Evolutionary conservation across 805 yeast species (phyloP).

Genomic region (Nakazawaea siamensis): DNA sequence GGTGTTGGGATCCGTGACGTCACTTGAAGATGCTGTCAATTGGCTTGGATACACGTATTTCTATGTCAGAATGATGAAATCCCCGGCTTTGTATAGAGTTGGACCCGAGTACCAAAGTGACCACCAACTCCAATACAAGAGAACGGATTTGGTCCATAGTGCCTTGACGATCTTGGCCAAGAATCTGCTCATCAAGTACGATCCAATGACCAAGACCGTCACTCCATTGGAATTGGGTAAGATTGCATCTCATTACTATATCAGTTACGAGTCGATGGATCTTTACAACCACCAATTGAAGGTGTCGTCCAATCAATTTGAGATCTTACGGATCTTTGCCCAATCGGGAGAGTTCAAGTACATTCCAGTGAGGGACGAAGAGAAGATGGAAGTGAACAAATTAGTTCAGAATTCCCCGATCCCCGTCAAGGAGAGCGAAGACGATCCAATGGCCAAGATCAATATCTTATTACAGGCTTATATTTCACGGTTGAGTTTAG

Average conservation of each 20-base stretch:
- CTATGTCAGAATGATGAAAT: slow-evolving; percentile 65
- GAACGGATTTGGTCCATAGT: slow-evolving; percentile 68
- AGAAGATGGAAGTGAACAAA: slow-evolving; percentile 61
- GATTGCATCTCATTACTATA: slow-evolving; percentile 82
- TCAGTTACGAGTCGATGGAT: slow-evolving; percentile 65
- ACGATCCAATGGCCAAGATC: slow-evolving; percentile 70
- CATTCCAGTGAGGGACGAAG: slow-evolving; percentile 83
- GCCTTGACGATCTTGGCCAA: slow-evolving; percentile 56
- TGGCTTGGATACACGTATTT: slow-evolving; percentile 82
- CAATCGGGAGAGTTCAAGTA: slow-evolving; percentile 78
- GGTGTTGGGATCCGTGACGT: slow-evolving; percentile 57
- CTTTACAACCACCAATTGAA: slow-evolving; percentile 54
- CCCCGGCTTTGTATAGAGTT: slow-evolving; percentile 71
- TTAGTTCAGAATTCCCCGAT: slow-evolving; percentile 73
- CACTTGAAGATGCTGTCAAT: slow-evolving; percentile 56
- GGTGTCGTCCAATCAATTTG: slow-evolving; percentile 62
- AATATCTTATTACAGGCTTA: slow-evolving; percentile 78
- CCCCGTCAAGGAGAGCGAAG: slow-evolving; percentile 68
- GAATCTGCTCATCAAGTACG: slow-evolving; percentile 53
- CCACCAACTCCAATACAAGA: slow-evolving; percentile 34
- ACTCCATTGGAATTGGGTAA: slow-evolving; percentile 65
- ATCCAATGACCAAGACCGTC: slow-evolving; percentile 37
- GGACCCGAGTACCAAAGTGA: slow-evolving; percentile 57
- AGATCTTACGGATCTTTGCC: slow-evolving; percentile 69
- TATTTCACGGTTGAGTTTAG: slow-evolving; percentile 67